Base-by-base conservation (phyloP, 345 rosid species). In the Lepidium didymum region DNA sequence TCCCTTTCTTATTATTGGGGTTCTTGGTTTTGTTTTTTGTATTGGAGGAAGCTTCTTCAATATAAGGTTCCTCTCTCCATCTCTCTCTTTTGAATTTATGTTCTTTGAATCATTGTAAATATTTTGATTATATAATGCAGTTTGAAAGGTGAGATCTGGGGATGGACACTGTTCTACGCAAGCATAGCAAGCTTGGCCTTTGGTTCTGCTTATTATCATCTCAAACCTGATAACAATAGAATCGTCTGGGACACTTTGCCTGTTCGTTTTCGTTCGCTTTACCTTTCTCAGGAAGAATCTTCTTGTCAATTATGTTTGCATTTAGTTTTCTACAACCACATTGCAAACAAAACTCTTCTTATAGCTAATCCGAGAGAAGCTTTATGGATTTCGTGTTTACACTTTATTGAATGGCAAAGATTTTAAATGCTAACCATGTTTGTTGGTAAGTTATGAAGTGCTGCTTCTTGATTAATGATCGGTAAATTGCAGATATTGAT, bases 191-290 rank as follows among this genome's bases (percentile, higher is more conserved):
- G 83, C 54, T 80, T 86, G 73, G 94, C 96, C 12, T 92, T 87
- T 75, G 95, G 95, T 34, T 87, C 95, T 65, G 92, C 91, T 72
- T 87, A 85, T 77, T 92, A 92, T 72, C 98, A 89, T 80, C 87
- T 87, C 51, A 92, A 85, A 80, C 94, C 98, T 64, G 86, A 85
- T 49, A 87, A 86, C 37, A 75, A 56, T 57, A 82, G 96, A 80
- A 69, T 82, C 59, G 35, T 85, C 76, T 87, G 85, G 85, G 96
- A 87, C 80, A 81, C 81, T 67, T 78, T 92, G 75, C 98, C 96
- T 86, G 96, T 89, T 62, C 78, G 96, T 75, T 23, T 76, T 27
- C 27, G 33, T 72, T 70, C 59, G 16, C 25, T n/a, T 46, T 60
- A 40, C 12, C 13, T 42, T 9, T 21, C 15, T 64, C 21, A 7